Evolutionary conservation across 2,329 filamentous ascomycete species (phyloP).

Genomic region (Leptographium lundbergii): DNA sequence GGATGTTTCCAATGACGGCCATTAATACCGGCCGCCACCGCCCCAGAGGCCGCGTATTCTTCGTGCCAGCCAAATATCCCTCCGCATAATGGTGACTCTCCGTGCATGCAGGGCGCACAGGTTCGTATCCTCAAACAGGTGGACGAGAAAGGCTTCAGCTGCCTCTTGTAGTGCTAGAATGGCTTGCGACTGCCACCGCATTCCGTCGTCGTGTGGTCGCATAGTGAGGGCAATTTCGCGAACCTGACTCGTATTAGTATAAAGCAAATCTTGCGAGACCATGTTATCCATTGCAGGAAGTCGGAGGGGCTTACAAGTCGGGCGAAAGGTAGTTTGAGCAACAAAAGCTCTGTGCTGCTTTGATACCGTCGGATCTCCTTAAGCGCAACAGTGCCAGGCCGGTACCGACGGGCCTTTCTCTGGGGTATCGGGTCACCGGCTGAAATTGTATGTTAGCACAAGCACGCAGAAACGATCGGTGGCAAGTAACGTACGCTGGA

Average conservation of each 20-base stretch:
- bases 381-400: slow-evolving; percentile 72
- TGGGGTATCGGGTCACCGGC: slow-evolving; percentile 62
- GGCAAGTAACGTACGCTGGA: slow-evolving; percentile 26
- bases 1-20: not conserved
- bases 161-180: slow-evolving; percentile 90
- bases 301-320: slow-evolving; percentile 43
- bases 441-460: slow-evolving; percentile 21
- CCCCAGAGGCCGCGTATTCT: slow-evolving; percentile 70
- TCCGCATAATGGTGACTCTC: slow-evolving; percentile 93
- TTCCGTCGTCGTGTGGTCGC: slow-evolving; percentile 50
- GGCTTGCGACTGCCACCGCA: slow-evolving; percentile 93
- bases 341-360: slow-evolving; percentile 73
- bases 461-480: not conserved
- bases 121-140: slow-evolving; percentile 94
- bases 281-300: no score
- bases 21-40: slow-evolving; percentile 40
- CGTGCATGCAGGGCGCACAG: slow-evolving; percentile 95
- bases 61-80: slow-evolving; percentile 88
- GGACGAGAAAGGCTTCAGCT: slow-evolving; percentile 89
- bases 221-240: slow-evolving; percentile 61
- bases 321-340: slow-evolving; percentile 69
- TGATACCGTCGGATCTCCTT: slow-evolving; percentile 89
- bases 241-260: slow-evolving; percentile 18
- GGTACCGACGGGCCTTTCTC: slow-evolving; percentile 50
- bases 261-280: not conserved